Conservation (phyloP, 2,329 filamentous ascomycete genomes). For the Colletotrichum tofieldiae region DNA sequence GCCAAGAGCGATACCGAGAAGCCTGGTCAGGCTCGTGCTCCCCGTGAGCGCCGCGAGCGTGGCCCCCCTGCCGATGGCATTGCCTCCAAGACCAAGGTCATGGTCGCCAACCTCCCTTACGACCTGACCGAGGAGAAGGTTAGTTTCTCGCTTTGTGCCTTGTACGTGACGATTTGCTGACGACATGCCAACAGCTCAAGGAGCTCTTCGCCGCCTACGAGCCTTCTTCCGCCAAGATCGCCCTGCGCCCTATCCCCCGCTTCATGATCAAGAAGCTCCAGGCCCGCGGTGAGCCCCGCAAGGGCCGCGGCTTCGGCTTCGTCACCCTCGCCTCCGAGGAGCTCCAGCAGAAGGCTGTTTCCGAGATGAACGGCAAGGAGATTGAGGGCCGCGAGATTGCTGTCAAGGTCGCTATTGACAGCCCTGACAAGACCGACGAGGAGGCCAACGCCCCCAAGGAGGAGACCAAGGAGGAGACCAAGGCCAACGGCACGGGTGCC, state of each 20-base stretch:
- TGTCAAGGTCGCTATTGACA: conserved; percentile 99
- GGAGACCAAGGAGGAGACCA: conserved; percentile 57
- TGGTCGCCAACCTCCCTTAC: conserved; percentile 99
- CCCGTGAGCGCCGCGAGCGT: conserved; percentile 81
- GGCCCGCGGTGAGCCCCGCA: conserved; percentile 96
- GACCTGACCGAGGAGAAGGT: conserved; percentile 98
- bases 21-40: conserved; percentile 65
- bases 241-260: conserved; percentile 96
- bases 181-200: conserved; percentile 78
- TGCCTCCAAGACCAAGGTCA: conserved; percentile 99
- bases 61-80: conserved; percentile 97
- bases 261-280: conserved; percentile 99
- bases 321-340: conserved; percentile 97
- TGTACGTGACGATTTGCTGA: conserved; percentile 44
- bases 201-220: conserved; percentile 96
- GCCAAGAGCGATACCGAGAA: conserved; percentile 74
- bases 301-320: conserved; percentile 99
- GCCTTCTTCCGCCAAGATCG: conserved; percentile 97
- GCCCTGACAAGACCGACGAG: conserved; percentile 95
- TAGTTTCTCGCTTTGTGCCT: conserved; percentile 51
- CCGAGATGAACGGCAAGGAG: conserved; percentile 99
- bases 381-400: conserved; percentile 99
- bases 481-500: conserved; percentile 59
- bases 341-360: conserved; percentile 95
- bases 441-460: conserved; percentile 76